Evolutionary conservation across 805 yeast species (phyloP), one percentile per base, ranked within the genome.

Genomic region (Yueomyces sinensis): DNA sequence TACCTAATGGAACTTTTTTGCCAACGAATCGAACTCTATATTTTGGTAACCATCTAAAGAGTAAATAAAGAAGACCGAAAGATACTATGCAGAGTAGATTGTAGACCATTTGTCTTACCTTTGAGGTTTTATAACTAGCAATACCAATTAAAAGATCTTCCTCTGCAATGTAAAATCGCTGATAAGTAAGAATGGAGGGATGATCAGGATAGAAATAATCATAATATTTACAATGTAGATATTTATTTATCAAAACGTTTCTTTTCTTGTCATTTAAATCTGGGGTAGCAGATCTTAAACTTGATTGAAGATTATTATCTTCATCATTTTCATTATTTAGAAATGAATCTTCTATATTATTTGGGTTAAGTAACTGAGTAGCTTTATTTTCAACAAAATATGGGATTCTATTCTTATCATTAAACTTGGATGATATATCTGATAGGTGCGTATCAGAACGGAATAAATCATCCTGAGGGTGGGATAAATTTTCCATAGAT

Each of bases 101-200:
- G 51, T 77, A 86, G 1, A 68, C 13, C 0, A 60, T 28, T 4
- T 58, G 47, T 40, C 75, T 71, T 43, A 65, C 35, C 32, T 49
- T 49, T 11, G 76, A 70, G 13, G 76, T 71, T 35, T 57, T 57
- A 55, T 82, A 91, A 4, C 97, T 97, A 0, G 96, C 98, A 41
- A 91, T 81, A 41, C 94, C 95, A 39, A 91, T 72, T 11, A 89
- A 89, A 49, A 91, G 63, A 61, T 91, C 99, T 53, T 91, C 98
- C 54, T 91, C 97, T 0, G 95, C 87, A 41, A 91, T 71, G 55
- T 89, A 91, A 55, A 82, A 84, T 37, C 95, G 67, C 58, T 91
- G 99, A 43, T 66, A 68, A 36, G 61, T 62, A 33, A 66, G 56
- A 11, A 43, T 56, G 0, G 81, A 67, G 4, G 60, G 58, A 36